Base-by-base conservation (phyloP, 2,329 filamentous ascomycete genomes). In the Fusarium temperatum region DNA sequence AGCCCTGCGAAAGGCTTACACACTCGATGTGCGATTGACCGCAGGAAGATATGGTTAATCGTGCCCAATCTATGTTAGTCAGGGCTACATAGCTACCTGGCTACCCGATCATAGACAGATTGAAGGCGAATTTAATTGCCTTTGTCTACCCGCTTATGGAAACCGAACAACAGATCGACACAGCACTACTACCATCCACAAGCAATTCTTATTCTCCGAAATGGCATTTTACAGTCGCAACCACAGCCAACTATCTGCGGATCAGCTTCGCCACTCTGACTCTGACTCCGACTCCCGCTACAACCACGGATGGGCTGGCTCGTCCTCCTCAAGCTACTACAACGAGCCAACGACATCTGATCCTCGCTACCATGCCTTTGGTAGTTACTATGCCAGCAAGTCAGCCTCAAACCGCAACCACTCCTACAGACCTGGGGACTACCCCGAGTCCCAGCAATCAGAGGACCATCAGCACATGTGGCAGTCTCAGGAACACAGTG, bases 161-260 rank as follows among this genome's bases (percentile, higher is more conserved):
- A 73, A 75, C 69, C 68, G 68, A 75, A 35, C 51, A 63, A 51
- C 55, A 59, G 72, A 75, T 75, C 72, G 72, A 75, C 73, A 75
- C 45, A 58, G 67, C 72, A 73, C 57, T 68, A 71, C 71, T 55
- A 73, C 62, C 62, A 70, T 56, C 63, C 62, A 58, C 60, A 68
- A 74, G 28, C 53, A 63, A 47, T 47, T 68, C 30, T 53, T 59
- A 61, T 58, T 59, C 68, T 72, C 58, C 67, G 68, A 75, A 39
- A 74, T 74, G 72, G 69, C 56, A 38, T 38, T 58, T 56, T 75
- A 75, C 60, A 66, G 65, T 63, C 66, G 59, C 50, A 75, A 65
- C 53, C 56, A 54, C 60, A 65, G 69, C 35, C 57, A 73, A 39
- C 50, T 74, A 62, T 53, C 72, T 38, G 60, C 68, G 51, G 72